A percentile compares a stretch with the other conserved stretches of the same genome.
These are phyloP conservation scores for Chaetomium globosum DNA, from an alignment of 2,329 filamentous ascomycete species.

Conservation along the genomic window DNA sequence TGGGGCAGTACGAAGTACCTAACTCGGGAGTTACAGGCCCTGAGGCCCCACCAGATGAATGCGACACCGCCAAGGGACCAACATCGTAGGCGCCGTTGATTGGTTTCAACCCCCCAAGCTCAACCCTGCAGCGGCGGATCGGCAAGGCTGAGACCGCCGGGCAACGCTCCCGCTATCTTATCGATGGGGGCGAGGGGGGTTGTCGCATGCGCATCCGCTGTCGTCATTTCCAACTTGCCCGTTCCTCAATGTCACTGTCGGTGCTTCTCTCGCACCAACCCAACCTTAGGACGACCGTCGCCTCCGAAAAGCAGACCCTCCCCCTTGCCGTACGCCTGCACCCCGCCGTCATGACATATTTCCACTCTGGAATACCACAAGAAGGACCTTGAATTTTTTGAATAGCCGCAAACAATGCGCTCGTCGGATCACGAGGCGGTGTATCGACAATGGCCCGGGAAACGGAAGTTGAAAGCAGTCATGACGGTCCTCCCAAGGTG, in stretches of 20 bases:
- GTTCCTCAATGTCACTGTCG: neutral
- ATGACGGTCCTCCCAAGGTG: conserved; percentile 29
- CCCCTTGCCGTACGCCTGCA: neutral
- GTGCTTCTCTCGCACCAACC: neutral
- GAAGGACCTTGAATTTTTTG: neutral
- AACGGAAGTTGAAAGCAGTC: conserved; percentile 25
- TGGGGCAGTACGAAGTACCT: conserved; percentile 3
- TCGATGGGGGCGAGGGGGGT: conserved; percentile 7
- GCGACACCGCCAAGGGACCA: conserved; percentile 10
- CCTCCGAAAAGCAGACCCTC: neutral
- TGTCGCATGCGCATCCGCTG: conserved; percentile 14
- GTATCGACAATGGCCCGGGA: conserved; percentile 33
- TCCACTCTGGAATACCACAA: neutral
- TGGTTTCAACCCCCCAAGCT: conserved; percentile 20
- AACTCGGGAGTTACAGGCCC: neutral
- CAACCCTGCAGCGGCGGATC: conserved; percentile 23
- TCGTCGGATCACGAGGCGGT: conserved; percentile 18
- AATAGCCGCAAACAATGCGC: conserved; percentile 31
- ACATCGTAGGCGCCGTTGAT: conserved; percentile 18
- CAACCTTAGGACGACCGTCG: neutral
- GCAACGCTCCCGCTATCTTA: conserved; percentile 27
- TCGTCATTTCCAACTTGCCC: conserved; percentile 27
- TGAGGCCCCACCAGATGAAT: conserved; percentile 16
- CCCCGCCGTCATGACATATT: neutral
- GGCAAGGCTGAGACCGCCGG: conserved; percentile 28